phyloP scores from a whole-genome alignment of 768 basidiomycete genomes.

The Pluteus cervinus region DNA sequence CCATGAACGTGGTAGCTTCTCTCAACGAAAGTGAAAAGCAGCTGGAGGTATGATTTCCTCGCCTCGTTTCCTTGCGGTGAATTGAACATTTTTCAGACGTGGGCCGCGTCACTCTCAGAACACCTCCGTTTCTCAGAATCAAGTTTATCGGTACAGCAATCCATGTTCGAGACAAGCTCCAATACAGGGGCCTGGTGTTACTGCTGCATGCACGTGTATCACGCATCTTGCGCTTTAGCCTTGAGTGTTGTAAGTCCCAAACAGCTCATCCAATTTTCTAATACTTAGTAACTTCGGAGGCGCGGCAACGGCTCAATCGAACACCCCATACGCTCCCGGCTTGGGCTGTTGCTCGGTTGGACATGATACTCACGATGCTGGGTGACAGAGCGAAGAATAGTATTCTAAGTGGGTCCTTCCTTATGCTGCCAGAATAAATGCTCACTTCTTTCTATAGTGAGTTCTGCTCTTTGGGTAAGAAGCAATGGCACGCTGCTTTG shows the following conservation, averaged over 20 bases:
- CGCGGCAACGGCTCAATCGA: conserved; percentile 31
- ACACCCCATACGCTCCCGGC: conserved; percentile 18
- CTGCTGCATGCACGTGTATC: conserved; percentile 66
- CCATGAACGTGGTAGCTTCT: not conserved
- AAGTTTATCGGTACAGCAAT: conserved; percentile 59
- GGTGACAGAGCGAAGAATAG: conserved; percentile 47
- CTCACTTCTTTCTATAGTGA: conserved; percentile 37
- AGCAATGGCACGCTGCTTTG: conserved; percentile 6
- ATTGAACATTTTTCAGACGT: conserved; percentile 38
- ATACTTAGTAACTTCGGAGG: conserved; percentile 18
- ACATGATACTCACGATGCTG: conserved; percentile 39
- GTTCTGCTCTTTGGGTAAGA: conserved; percentile 56
- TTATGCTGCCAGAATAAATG: not conserved
- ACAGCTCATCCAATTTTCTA: conserved; percentile 5
- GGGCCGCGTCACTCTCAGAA: conserved; percentile 63
- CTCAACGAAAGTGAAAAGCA: conserved; percentile 4
- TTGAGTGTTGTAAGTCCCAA: conserved; percentile 50
- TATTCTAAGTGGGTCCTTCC: conserved; percentile 29
- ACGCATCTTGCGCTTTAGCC: conserved; percentile 63
- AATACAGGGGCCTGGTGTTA: conserved; percentile 81
- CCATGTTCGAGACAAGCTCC: conserved; percentile 76
- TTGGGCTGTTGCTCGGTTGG: conserved; percentile 37
- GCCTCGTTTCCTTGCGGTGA: not conserved
- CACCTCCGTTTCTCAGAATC: conserved; percentile 67
- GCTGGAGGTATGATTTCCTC: conserved; percentile 1